Evolutionary conservation across 2,329 filamentous ascomycete species (phyloP).

Genomic region (Phoma sp.): DNA sequence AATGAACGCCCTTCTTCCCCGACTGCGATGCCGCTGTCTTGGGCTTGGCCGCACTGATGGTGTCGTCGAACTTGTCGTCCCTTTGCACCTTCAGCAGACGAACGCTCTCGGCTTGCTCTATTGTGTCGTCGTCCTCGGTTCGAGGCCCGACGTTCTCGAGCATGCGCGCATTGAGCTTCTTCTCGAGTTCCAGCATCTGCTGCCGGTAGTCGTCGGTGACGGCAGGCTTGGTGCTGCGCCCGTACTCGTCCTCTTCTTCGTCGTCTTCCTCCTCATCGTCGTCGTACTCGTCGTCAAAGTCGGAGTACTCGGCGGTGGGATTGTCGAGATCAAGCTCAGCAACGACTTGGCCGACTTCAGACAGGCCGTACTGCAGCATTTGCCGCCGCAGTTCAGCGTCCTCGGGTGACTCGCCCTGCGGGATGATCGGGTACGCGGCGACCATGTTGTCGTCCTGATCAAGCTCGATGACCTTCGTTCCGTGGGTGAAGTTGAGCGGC

Average conservation of each 20-base stretch:
- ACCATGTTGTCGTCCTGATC: conserved; percentile 52
- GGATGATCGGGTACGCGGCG: conserved; percentile 62
- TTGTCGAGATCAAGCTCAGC: conserved; percentile 89
- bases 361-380: conserved; percentile 89
- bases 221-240: conserved; percentile 71
- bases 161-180: conserved; percentile 68
- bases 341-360: conserved; percentile 88
- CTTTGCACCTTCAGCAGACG: conserved; percentile 59
- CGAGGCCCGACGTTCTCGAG: conserved; percentile 65
- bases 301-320: conserved; percentile 57
- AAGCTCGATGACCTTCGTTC: conserved; percentile 51
- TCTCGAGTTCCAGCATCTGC: conserved; percentile 85
- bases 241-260: conserved; percentile 77
- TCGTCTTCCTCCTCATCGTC: conserved; percentile 57
- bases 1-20: conserved; percentile 75
- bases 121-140: conserved; percentile 42
- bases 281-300: conserved; percentile 55
- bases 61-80: conserved; percentile 46
- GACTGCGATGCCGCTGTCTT: conserved; percentile 10
- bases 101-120: conserved; percentile 62
- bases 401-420: conserved; percentile 77
- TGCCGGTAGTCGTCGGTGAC: conserved; percentile 77
- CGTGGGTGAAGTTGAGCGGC: conserved; percentile 38
- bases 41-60: conserved; percentile 16
- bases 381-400: conserved; percentile 81